These are phyloP conservation scores for Apiotrichum domesticum DNA, from an alignment of 1,284 basidiomycete species.

Conservation along the genomic window DNA sequence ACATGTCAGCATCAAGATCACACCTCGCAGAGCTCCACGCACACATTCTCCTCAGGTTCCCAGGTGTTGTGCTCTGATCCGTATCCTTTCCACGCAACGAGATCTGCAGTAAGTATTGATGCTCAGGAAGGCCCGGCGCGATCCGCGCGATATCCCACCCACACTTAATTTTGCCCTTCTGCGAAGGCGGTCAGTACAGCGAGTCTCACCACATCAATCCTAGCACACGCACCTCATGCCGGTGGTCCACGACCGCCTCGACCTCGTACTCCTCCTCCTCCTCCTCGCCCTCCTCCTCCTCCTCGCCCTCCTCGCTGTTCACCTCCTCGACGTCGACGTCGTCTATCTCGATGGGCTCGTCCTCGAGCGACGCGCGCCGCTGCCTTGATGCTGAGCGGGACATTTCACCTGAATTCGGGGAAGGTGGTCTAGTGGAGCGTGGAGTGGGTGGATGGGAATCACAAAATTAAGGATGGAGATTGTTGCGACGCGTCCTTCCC, in stretches of 20 bases:
- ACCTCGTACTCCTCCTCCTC: constrained; percentile 35
- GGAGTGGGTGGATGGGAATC: no score
- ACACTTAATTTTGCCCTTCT: constrained; percentile 19
- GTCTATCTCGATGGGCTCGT: neutral
- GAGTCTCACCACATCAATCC: no score
- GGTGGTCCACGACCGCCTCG: constrained; percentile 22
- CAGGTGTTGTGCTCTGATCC: constrained; percentile 45
- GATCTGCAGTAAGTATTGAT: constrained; percentile 23
- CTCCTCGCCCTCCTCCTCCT: constrained; percentile 21
- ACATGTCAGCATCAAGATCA: neutral
- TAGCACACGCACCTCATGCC: constrained; percentile 21
- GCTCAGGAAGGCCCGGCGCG: no score
- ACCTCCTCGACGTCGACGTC: neutral
- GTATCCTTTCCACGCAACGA: constrained; percentile 47
- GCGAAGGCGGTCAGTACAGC: neutral
- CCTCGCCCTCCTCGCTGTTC: constrained; percentile 14
- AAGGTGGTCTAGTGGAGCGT: no score
- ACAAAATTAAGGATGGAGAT: no score
- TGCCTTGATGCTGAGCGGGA: neutral
- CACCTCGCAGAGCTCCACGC: constrained; percentile 2
- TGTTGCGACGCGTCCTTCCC: no score
- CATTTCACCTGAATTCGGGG: no score
- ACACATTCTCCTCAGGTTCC: constrained; percentile 45
- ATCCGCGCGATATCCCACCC: neutral
- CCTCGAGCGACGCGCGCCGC: no score